Percentiles rank a stretch among this genome's conserved stretches.
Conservation (phyloP, 352 stramenopile genomes). For the Phytophthora pisi region DNA sequence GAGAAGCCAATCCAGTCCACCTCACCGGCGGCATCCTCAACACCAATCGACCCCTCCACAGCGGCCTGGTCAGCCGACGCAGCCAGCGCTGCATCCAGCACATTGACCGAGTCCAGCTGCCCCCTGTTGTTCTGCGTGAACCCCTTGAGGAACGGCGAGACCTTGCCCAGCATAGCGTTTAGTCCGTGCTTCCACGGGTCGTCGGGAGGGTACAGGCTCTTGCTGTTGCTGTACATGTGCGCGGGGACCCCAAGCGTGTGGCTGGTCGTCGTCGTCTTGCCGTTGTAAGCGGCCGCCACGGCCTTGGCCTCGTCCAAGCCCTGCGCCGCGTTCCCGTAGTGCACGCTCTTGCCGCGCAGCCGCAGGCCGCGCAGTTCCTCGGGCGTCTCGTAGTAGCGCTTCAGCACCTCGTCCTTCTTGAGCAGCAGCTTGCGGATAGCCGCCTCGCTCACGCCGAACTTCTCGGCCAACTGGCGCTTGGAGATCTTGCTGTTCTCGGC, state of each 20-base stretch:
- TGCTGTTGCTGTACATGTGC: slow-evolving; percentile 15
- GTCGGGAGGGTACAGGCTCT: slow-evolving; percentile 65
- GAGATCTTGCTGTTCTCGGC: slow-evolving; percentile 79
- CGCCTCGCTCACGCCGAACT: slow-evolving; percentile 80
- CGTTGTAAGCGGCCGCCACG: neutral
- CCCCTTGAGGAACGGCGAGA: slow-evolving; percentile 67
- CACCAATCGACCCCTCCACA: too few species aligned
- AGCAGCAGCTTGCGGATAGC: slow-evolving; percentile 82
- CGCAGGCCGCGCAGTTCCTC: slow-evolving; percentile 78
- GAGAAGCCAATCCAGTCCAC: slow-evolving; percentile 76
- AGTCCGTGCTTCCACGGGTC: slow-evolving; percentile 78
- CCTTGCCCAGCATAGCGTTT: slow-evolving; percentile 47
- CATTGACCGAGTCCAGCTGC: slow-evolving; percentile 7
- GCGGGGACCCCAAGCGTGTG: slow-evolving; percentile 2
- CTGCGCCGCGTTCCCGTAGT: slow-evolving; percentile 1
- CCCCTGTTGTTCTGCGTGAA: slow-evolving; percentile 48
- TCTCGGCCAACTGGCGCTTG: slow-evolving; percentile 77
- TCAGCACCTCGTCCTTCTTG: slow-evolving; percentile 83
- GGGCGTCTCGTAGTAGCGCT: slow-evolving; percentile 82
- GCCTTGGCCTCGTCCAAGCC: neutral
- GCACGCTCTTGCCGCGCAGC: slow-evolving; percentile 65
- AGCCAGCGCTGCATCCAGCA: slow-evolving; percentile 19
- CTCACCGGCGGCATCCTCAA: neutral
- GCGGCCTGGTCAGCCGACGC: slow-evolving; percentile 12
- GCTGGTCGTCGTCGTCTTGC: slow-evolving; percentile 2